A percentile compares a stretch with the other conserved stretches of the same genome.
These are phyloP conservation scores for Penicillium bialowiezense DNA, from an alignment of 495 filamentous ascomycete species.

Conservation along the genomic window DNA sequence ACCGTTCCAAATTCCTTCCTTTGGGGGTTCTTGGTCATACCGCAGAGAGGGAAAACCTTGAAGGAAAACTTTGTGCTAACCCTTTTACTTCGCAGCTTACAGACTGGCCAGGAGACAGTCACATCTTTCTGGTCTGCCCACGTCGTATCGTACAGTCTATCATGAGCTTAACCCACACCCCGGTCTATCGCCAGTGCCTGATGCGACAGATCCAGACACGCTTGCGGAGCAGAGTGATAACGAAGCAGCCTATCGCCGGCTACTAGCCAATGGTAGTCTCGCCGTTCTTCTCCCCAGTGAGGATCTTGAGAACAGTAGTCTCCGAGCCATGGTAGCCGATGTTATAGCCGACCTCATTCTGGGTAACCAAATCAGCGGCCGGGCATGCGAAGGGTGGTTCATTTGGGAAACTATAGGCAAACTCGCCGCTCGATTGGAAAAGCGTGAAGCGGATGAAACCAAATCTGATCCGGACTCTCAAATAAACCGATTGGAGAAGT, in stretches of 20 bases:
- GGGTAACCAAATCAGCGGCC: conserved; percentile 71
- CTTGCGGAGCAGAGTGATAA: conserved; percentile 64
- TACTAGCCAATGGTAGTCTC: conserved; percentile 74
- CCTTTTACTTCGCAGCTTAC: conserved; percentile 37
- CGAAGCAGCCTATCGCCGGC: conserved; percentile 75
- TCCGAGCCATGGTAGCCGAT: conserved; percentile 78
- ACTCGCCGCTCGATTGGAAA: conserved; percentile 40
- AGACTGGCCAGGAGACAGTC: conserved; percentile 55
- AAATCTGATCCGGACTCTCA: conserved; percentile 21
- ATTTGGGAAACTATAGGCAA: conserved; percentile 79
- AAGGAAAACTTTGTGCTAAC: neutral
- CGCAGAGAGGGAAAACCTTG: conserved; percentile 5
- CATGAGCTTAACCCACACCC: conserved; percentile 81
- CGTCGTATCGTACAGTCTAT: conserved; percentile 62
- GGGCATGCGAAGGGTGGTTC: conserved; percentile 78
- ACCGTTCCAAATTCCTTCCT: conserved; percentile 11
- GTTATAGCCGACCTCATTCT: conserved; percentile 83
- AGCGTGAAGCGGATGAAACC: conserved; percentile 19
- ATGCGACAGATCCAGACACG: conserved; percentile 46
- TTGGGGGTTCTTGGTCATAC: neutral
- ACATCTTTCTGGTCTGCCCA: conserved; percentile 34
- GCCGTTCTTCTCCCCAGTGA: conserved; percentile 86
- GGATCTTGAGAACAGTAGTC: conserved; percentile 81
- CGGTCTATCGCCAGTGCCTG: conserved; percentile 72
- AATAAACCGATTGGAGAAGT: conserved; percentile 41